Evolutionary conservation across 1,284 basidiomycete genomes (phyloP).

Genomic region (Apiotrichum gracile): DNA sequence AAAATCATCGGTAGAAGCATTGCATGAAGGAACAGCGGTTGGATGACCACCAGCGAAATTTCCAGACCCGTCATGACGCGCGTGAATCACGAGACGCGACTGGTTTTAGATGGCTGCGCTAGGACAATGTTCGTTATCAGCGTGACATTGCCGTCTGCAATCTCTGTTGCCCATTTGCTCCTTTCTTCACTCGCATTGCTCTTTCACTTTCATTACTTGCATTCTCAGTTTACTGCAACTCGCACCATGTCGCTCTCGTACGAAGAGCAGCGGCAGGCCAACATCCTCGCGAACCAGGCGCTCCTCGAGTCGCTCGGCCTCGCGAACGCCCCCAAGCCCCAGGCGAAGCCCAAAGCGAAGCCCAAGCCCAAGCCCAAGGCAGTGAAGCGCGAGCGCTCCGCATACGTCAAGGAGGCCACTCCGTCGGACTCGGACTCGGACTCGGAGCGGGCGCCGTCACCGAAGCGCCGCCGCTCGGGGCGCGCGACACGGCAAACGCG

Average conservation of each 20-base stretch:
- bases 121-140: no score
- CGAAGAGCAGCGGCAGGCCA: slow-evolving; percentile 23
- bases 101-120: background rate
- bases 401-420: background rate
- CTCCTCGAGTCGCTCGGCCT: slow-evolving; percentile 33
- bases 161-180: background rate
- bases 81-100: no score
- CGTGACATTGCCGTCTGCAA: no score
- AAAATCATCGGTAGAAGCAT: background rate
- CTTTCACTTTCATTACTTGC: background rate
- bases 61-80: no score
- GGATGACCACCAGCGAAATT: no score
- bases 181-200: background rate
- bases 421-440: background rate
- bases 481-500: no score
- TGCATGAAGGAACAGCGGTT: background rate
- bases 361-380: slow-evolving; percentile 5
- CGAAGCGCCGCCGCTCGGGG: background rate
- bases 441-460: background rate
- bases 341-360: background rate
- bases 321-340: background rate
- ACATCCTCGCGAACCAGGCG: slow-evolving; percentile 34
- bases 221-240: background rate
- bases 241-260: slow-evolving; percentile 7
- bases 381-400: slow-evolving; percentile 1